phyloP scores from a whole-genome alignment of 163 green algal species.

The Chlorella variabilis region DNA sequence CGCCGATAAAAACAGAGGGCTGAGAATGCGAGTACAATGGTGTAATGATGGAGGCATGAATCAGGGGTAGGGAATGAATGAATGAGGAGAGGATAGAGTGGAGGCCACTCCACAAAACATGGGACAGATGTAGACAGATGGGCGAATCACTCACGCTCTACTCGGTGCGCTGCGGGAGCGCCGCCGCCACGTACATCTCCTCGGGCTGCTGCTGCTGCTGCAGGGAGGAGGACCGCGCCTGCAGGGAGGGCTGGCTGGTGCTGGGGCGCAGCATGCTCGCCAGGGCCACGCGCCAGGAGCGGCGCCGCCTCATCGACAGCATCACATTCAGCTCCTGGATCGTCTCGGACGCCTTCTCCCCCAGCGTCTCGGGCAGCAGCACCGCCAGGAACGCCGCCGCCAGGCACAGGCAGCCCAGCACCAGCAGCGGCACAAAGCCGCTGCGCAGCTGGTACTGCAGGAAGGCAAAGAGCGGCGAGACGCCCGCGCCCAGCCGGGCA shows the following conservation, averaged over 20 bases:
- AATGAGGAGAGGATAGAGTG: too few relatives aligned
- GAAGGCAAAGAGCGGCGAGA: constrained; percentile 38
- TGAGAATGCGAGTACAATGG: too few relatives aligned
- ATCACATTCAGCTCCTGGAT: constrained; percentile 45
- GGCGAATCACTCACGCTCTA: too few relatives aligned
- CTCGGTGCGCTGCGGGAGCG: too few relatives aligned
- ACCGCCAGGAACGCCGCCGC: constrained; percentile 10
- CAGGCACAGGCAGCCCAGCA: constrained; percentile 37
- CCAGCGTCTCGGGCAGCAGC: constrained; percentile 49
- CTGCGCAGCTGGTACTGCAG: constrained; percentile 25
- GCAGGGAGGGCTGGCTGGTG: neutral
- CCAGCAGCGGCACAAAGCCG: constrained; percentile 43
- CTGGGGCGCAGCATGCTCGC: neutral
- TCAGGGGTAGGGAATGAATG: too few relatives aligned
- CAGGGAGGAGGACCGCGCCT: neutral
- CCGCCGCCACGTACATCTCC: neutral
- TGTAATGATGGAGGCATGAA: too few relatives aligned
- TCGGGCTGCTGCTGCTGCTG: neutral
- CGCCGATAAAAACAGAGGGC: too few relatives aligned
- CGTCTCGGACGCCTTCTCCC: constrained; percentile 13
- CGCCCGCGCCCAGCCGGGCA: neutral
- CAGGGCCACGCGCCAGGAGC: constrained; percentile 22
- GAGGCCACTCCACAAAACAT: too few relatives aligned
- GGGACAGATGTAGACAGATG: too few relatives aligned
- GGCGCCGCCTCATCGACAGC: neutral